A percentile compares a stretch with the other conserved stretches of the same genome.
These are phyloP conservation scores for Leptographium radiaticola DNA, from an alignment of 2,329 filamentous ascomycete genomes.

Conservation along the genomic window DNA sequence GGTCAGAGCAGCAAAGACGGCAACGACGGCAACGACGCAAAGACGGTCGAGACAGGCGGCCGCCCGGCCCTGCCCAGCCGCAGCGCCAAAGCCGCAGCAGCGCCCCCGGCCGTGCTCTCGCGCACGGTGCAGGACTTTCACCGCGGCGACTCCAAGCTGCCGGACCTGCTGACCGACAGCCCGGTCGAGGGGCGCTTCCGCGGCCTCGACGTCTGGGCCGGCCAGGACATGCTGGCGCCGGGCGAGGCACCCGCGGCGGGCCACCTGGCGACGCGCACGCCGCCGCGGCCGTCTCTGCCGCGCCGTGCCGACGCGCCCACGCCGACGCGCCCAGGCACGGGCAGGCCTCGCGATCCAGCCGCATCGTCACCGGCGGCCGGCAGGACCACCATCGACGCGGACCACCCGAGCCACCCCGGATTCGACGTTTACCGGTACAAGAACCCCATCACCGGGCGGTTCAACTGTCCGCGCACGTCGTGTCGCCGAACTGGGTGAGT, in stretches of 20 bases:
- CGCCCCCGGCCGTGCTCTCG: not conserved
- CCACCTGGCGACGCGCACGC: not conserved
- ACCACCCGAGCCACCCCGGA: conserved; percentile 4
- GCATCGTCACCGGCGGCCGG: not conserved
- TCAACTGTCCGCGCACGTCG: conserved; percentile 36
- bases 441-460: conserved; percentile 27
- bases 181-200: not conserved
- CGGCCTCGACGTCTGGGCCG: conserved; percentile 6
- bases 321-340: too few relatives aligned
- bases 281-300: too few relatives aligned
- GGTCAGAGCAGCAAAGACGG: not conserved
- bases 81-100: not conserved
- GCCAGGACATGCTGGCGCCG: conserved; percentile 5
- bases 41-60: not conserved
- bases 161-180: conserved; percentile 12
- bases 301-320: too few relatives aligned
- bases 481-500: conserved; percentile 26
- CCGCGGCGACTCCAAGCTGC: conserved; percentile 11
- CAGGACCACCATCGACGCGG: not conserved
- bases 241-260: not conserved
- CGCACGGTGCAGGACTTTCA: conserved; percentile 8
- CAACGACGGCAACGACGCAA: too few relatives aligned
- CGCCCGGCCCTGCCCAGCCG: too few relatives aligned
- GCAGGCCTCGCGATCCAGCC: not conserved
- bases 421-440: conserved; percentile 37